Base-by-base conservation (phyloP, 371 early-diverging fungal genomes). In the Mortierella sp. region DNA sequence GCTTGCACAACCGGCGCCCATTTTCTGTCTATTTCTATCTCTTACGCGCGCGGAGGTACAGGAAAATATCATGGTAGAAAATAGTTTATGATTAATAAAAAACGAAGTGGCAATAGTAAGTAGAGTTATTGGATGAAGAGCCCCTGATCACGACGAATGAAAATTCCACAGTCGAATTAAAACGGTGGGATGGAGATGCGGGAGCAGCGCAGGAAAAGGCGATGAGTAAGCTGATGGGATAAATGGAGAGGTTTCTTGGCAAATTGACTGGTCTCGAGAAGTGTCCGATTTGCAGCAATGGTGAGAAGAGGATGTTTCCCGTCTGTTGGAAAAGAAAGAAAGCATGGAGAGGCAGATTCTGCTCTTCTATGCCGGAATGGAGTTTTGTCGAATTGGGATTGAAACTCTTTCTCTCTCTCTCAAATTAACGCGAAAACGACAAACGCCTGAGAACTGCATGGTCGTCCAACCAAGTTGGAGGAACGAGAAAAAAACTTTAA, bases 321-420 rank as follows among this genome's bases (percentile, higher is more conserved):
- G 16, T 60, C 27, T 16, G 32, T 32, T 32, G 16, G 60, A 12
- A 18, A 18, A 29, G 48, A 35, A 16, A 46, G 29, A 10, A 51
- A 12, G 35, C 35, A 55, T 54, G 29, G 35, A 72, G 41, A 27
- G 27, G 56, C 24, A 8, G 11, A 8, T n/a, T 56, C 8, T 29
- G 32, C 63, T 60, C 63, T 60, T 60, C 63, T 60, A 60, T 60
- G 63, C 63, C 63, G 35, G 63, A 35, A 18, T 60, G 18, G 18
- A 24, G 56, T 11, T 10, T 6, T 18, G 55, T 51, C 5, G 51
- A 21, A 51, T 21, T 56, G n/a, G 51, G 21, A 51, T 4, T 56
- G n/a, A 2, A 29, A 27, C 10, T n/a, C 27, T 56, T 27, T 27
- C 27, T 55, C 10, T 55, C 8, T n/a, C 18, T 55, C 10, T 58